Conservation (phyloP, 345 rosid species). For the Citropsis articulata region DNA sequence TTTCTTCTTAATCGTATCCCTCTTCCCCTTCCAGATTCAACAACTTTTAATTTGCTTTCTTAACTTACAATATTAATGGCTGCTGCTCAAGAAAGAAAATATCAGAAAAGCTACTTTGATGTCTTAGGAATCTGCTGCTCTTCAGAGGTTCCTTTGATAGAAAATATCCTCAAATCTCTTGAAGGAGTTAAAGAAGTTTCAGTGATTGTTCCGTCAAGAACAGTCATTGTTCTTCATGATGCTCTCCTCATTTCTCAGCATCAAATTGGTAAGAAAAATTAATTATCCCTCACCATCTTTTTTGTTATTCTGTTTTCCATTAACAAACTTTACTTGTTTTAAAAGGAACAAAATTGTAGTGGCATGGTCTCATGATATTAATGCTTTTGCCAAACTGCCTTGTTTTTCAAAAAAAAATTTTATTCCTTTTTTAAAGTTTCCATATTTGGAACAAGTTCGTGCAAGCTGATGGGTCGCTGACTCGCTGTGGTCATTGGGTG, state of each 20-base stretch:
- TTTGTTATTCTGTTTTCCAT: not conserved
- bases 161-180: slow-evolving; percentile 54
- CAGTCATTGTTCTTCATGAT: slow-evolving; percentile 91
- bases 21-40: too few species aligned
- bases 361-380: too few species aligned
- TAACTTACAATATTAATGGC: not conserved
- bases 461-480: not conserved
- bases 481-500: not conserved
- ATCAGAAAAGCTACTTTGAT: slow-evolving; percentile 80
- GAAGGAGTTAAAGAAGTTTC: slow-evolving; percentile 66
- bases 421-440: not conserved
- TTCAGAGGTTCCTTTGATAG: slow-evolving; percentile 78
- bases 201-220: slow-evolving; percentile 73
- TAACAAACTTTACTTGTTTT: too few species aligned
- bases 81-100: slow-evolving; percentile 13
- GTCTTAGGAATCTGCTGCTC: slow-evolving; percentile 87
- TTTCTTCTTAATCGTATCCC: too few species aligned
- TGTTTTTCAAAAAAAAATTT: too few species aligned
- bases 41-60: too few species aligned
- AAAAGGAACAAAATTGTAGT: too few species aligned
- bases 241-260: slow-evolving; percentile 53
- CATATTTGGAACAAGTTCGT: not conserved
- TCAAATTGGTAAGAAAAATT: slow-evolving; percentile 59
- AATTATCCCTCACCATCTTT: not conserved
- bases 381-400: not conserved